Evolutionary conservation across 1,284 basidiomycete species (phyloP), one percentile per base, ranked within the genome.

Genomic region (Paramarasmius palmivorus): DNA sequence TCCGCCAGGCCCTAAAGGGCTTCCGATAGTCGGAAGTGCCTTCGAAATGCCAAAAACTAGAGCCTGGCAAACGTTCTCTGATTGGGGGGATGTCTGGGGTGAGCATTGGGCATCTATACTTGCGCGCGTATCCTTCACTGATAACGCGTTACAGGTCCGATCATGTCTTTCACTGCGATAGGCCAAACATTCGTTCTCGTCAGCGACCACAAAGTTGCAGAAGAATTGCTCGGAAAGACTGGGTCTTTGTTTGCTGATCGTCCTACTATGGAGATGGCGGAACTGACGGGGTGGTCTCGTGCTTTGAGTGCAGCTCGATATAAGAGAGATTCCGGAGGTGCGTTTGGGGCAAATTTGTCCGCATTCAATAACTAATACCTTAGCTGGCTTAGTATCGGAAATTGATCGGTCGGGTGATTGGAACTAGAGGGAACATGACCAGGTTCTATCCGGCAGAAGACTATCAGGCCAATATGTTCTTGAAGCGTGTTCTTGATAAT

Each of bases 341-440:
- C 23, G 25, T n/a, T n/a, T n/a, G n/a, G n/a, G n/a, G n/a, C n/a
- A n/a, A n/a, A n/a, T n/a, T n/a, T n/a, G n/a, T n/a, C n/a, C n/a
- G n/a, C n/a, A n/a, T n/a, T n/a, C n/a, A n/a, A n/a, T n/a, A n/a
- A n/a, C n/a, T n/a, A n/a, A n/a, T n/a, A n/a, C n/a, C n/a, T n/a
- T n/a, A n/a, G n/a, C n/a, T n/a, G n/a, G n/a, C n/a, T n/a, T 35
- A 54, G 49, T 57, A 54, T 48, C 51, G 55, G 4, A 57, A 57
- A 34, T 52, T 57, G 12, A 57, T 57, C 20, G 55, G 52, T 8
- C 42, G 48, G 10, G 52, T 57, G 14, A 51, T 57, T 15, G 55
- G 55, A 6, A 53, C 52, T n/a, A 42, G 39, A 35, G 38, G 36
- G 23, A 50, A 36, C 34, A 53, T 57, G 55, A 36, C 36, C 12